phyloP scores from a whole-genome alignment of 441 rosid species.

The Erodium trifolium region DNA sequence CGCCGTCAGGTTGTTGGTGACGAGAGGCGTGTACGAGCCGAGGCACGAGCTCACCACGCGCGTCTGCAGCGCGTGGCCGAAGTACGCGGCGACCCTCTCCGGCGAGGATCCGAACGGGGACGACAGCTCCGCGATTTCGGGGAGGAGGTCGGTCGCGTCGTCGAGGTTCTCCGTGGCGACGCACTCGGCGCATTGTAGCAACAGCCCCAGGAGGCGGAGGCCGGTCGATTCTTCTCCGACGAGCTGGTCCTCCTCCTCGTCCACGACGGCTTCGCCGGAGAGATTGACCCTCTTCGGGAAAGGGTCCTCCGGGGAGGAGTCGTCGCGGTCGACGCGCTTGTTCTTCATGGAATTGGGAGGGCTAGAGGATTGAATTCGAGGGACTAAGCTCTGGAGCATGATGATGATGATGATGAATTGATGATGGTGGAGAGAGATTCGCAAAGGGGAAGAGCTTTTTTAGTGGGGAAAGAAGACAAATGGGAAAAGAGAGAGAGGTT shows the following conservation, averaged over 20 bases:
- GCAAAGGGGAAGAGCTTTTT: conserved; percentile 26
- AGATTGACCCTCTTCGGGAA: conserved; percentile 32
- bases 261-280: conserved; percentile 8
- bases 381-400: conserved; percentile 59
- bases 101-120: conserved; percentile 94
- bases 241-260: conserved; percentile 16
- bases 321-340: conserved; percentile 41
- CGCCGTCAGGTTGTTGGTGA: conserved; percentile 32
- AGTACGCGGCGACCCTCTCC: conserved; percentile 90
- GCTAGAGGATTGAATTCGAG: conserved; percentile 25
- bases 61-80: conserved; percentile 92
- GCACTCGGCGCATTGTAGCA: conserved; percentile 92
- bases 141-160: conserved; percentile 78
- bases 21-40: conserved; percentile 64
- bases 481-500: conserved; percentile 9
- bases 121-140: conserved; percentile 78
- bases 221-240: conserved; percentile 32
- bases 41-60: conserved; percentile 75
- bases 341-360: conserved; percentile 41
- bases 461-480: conserved; percentile 38
- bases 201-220: conserved; percentile 66
- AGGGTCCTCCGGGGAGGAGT: conserved; percentile 6
- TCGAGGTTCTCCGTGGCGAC: conserved; percentile 77
- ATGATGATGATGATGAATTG: too few species aligned
- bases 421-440: not conserved